Conservation (phyloP, 1,284 basidiomycete species). For the Cryptococcus sp. region DNA sequence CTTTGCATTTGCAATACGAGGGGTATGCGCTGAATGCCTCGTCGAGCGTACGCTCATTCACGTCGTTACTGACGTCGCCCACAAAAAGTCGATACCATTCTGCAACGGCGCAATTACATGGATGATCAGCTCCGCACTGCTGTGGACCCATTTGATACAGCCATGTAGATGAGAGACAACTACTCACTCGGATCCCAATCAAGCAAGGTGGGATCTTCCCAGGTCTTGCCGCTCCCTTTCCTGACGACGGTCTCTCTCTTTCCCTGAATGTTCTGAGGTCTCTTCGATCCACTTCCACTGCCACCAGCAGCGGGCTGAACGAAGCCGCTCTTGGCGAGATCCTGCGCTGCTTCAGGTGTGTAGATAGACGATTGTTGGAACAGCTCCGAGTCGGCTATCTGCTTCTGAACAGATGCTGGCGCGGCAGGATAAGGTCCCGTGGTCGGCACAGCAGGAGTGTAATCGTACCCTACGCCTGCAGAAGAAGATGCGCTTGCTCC, state of each 20-base stretch:
- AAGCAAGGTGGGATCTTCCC: slow-evolving; percentile 95
- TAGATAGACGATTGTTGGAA: slow-evolving; percentile 37
- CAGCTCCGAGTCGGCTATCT: slow-evolving; percentile 35
- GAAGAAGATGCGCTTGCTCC: slow-evolving; percentile 10
- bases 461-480: slow-evolving; percentile 6
- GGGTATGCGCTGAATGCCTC: slow-evolving; percentile 91
- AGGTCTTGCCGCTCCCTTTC: slow-evolving; percentile 91
- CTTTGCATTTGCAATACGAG: slow-evolving; percentile 91
- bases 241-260: slow-evolving; percentile 91
- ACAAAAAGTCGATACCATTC: slow-evolving; percentile 98
- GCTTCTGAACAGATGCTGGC: slow-evolving; percentile 20
- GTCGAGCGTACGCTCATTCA: slow-evolving; percentile 88
- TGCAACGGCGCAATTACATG: slow-evolving; percentile 43
- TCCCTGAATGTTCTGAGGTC: slow-evolving; percentile 53
- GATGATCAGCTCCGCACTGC: not conserved
- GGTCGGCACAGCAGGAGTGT: not conserved
- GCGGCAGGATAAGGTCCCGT: slow-evolving; percentile 4
- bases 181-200: slow-evolving; percentile 95
- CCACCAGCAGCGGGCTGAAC: slow-evolving; percentile 14
- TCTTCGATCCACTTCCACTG: slow-evolving; percentile 3
- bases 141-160: too few relatives aligned
- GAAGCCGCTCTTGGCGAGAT: slow-evolving; percentile 18
- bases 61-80: slow-evolving; percentile 97
- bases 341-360: slow-evolving; percentile 20
- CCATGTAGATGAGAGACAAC: not conserved